Conservation (phyloP, 2,329 filamentous ascomycete genomes). For the Aspergillus quadrilineatus region DNA sequence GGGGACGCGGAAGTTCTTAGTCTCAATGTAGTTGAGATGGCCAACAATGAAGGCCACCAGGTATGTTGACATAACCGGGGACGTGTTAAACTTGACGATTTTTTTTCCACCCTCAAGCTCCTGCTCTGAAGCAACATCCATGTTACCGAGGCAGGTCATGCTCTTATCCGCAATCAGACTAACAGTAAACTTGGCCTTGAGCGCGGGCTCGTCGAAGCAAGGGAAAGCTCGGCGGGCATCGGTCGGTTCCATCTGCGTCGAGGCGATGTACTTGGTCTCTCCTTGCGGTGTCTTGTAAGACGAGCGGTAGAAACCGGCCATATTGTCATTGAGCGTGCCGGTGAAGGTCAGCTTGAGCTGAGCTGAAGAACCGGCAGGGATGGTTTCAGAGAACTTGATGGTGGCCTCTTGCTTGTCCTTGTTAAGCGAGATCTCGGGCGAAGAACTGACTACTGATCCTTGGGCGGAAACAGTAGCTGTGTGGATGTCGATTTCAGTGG, state of each 20-base stretch:
- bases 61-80: conserved; percentile 94
- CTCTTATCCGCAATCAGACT: conserved; percentile 88
- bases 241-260: conserved; percentile 94
- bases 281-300: conserved; percentile 85
- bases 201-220: conserved; percentile 91
- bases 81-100: conserved; percentile 87
- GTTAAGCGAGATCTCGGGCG: conserved; percentile 69
- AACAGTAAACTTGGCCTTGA: conserved; percentile 90
- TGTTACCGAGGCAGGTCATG: conserved; percentile 91
- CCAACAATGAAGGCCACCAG: conserved; percentile 91
- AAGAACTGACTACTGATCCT: conserved; percentile 59
- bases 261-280: conserved; percentile 76
- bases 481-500: conserved; percentile 80
- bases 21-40: conserved; percentile 91
- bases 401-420: conserved; percentile 78
- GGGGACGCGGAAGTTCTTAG: conserved; percentile 84
- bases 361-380: conserved; percentile 74
- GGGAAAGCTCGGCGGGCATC: conserved; percentile 91
- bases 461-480: conserved; percentile 64
- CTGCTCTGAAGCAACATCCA: conserved; percentile 83
- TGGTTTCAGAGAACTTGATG: conserved; percentile 70
- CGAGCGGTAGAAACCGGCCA: conserved; percentile 96
- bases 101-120: conserved; percentile 72
- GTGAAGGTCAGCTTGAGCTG: conserved; percentile 75
- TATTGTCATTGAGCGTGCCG: conserved; percentile 83